These are phyloP conservation scores for Letharia lupina DNA, from an alignment of 495 filamentous ascomycete species.

Conservation along the genomic window DNA sequence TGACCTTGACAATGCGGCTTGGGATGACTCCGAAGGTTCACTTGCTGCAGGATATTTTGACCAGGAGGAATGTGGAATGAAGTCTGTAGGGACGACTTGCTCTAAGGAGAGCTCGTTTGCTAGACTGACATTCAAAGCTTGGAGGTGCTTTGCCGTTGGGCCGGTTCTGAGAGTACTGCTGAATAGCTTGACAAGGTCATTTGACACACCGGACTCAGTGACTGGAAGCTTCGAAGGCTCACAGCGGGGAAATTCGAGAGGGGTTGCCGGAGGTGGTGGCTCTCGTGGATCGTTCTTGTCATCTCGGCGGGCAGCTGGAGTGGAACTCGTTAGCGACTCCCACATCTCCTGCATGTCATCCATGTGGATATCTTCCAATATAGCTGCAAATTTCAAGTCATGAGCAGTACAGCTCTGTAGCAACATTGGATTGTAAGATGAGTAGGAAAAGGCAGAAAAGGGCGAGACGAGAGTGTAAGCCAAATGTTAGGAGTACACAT, in stretches of 20 bases:
- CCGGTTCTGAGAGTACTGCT: slow-evolving; percentile 43
- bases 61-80: slow-evolving; percentile 44
- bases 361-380: background rate
- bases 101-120: slow-evolving; percentile 36
- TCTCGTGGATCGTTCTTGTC: slow-evolving; percentile 22
- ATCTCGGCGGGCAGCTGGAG: slow-evolving; percentile 5
- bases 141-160: slow-evolving; percentile 42
- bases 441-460: background rate
- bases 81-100: slow-evolving; percentile 38
- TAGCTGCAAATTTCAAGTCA: background rate
- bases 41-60: slow-evolving; percentile 16
- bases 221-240: slow-evolving; percentile 28
- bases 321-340: background rate
- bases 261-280: slow-evolving; percentile 40
- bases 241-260: slow-evolving; percentile 44
- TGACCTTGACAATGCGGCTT: slow-evolving; percentile 20
- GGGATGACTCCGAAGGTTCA: slow-evolving; percentile 14
- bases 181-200: slow-evolving; percentile 37
- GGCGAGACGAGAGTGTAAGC: background rate
- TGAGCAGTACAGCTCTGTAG: background rate
- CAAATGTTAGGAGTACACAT: background rate
- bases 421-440: background rate
- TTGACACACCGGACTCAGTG: slow-evolving; percentile 23
- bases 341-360: background rate
- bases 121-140: slow-evolving; percentile 45